These are phyloP conservation scores for Chalciporus sphaerocephalus DNA, from an alignment of 768 basidiomycete species.

Conservation along the genomic window DNA sequence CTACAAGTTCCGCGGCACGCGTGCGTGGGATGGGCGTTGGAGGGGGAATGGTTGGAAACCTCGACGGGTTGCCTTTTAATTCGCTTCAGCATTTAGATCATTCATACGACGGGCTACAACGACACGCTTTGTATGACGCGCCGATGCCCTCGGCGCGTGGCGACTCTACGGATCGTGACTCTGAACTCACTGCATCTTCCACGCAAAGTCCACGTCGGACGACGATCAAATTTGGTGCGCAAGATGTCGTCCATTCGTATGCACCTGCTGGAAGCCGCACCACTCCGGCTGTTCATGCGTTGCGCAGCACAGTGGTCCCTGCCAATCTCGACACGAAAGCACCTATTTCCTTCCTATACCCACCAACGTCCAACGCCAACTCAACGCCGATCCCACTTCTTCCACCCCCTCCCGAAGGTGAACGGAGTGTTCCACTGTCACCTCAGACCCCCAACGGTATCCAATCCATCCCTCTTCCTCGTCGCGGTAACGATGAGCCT, in stretches of 20 bases:
- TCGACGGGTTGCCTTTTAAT: slow-evolving; percentile 21
- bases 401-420: slow-evolving; percentile 13
- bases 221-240: slow-evolving; percentile 72
- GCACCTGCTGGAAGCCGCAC: slow-evolving; percentile 50
- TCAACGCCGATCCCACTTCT: slow-evolving; percentile 11
- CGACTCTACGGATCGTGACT: slow-evolving; percentile 39
- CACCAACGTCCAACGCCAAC: slow-evolving; percentile 11
- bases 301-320: slow-evolving; percentile 18
- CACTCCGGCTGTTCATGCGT: slow-evolving; percentile 38
- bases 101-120: slow-evolving; percentile 51
- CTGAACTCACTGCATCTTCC: slow-evolving; percentile 26
- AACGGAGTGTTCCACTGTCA: slow-evolving; percentile 1
- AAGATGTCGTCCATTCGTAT: slow-evolving; percentile 76
- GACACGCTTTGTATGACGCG: slow-evolving; percentile 86
- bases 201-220: slow-evolving; percentile 37
- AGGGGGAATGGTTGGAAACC: slow-evolving; percentile 28
- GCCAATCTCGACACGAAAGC: slow-evolving; percentile 13
- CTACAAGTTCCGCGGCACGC: slow-evolving; percentile 20
- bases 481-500: slow-evolving; percentile 29
- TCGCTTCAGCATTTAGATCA: slow-evolving; percentile 29
- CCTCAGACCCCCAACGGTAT: slow-evolving; percentile 25
- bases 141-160: slow-evolving; percentile 54
- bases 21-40: slow-evolving; percentile 22
- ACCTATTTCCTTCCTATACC: slow-evolving; percentile 22
- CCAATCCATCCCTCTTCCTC: slow-evolving; percentile 25